A percentile compares a stretch with the other conserved stretches of the same genome.
Conservation (phyloP, 208 protist genomes). For the Trypanosomatidae sp. region DNA sequence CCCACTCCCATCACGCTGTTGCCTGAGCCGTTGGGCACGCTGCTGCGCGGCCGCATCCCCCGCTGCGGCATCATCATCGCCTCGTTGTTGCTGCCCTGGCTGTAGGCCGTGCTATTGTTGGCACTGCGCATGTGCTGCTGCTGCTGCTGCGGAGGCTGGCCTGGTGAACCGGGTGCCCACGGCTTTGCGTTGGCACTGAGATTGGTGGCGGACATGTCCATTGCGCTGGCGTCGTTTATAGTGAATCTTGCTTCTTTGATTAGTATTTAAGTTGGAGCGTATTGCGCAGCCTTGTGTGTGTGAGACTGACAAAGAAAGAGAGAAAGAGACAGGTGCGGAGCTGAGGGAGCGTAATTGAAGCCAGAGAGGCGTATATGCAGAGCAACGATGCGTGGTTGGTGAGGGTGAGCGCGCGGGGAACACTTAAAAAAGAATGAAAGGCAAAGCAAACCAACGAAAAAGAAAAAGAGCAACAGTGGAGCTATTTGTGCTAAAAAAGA, state of each 20-base stretch:
- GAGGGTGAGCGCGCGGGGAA: background rate
- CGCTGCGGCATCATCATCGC: too few species aligned
- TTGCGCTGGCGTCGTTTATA: too few species aligned
- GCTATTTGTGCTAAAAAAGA: too few species aligned
- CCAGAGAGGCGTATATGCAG: too few species aligned
- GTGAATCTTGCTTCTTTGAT: too few species aligned
- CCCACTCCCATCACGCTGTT: slow-evolving; percentile 8
- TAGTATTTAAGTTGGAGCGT: too few species aligned
- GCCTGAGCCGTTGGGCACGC: slow-evolving; percentile 26
- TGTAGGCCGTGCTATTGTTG: slow-evolving; percentile 15
- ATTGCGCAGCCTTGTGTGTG: too few species aligned
- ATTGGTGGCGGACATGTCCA: slow-evolving; percentile 35
- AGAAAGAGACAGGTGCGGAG: background rate
- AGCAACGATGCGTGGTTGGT: too few species aligned
- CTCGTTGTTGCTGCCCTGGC: slow-evolving; percentile 21
- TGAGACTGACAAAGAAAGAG: background rate
- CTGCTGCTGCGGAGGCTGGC: slow-evolving; percentile 16
- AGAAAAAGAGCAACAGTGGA: too few species aligned
- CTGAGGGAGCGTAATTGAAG: background rate
- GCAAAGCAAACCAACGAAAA: too few species aligned
- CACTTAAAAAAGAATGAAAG: too few species aligned
- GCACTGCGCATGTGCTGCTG: slow-evolving; percentile 27
- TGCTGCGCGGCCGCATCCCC: slow-evolving; percentile 11
- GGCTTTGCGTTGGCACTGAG: slow-evolving; percentile 59
- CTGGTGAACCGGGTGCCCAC: slow-evolving; percentile 43